Conservation (phyloP, 2,329 filamentous ascomycete genomes). For the Plectosphaerella cucumerina region DNA sequence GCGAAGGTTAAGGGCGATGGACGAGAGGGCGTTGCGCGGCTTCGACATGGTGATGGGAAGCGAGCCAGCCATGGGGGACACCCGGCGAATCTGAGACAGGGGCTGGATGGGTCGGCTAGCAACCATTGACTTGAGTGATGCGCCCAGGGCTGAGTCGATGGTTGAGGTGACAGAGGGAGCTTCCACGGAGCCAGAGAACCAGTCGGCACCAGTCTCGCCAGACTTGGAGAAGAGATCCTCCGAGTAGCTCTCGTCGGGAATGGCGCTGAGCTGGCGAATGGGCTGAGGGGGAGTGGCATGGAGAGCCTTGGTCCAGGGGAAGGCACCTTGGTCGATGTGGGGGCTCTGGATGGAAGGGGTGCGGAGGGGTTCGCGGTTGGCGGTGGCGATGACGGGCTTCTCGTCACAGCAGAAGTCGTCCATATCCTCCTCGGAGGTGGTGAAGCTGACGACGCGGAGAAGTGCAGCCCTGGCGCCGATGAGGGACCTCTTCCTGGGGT, state of each 20-base stretch:
- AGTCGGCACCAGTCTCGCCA: constrained; percentile 61
- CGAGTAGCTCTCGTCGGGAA: constrained; percentile 74
- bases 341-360: constrained; percentile 94
- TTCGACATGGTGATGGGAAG: constrained; percentile 78
- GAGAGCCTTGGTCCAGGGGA: constrained; percentile 92
- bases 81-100: constrained; percentile 43
- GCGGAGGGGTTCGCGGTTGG: constrained; percentile 90
- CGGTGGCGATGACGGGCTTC: constrained; percentile 71
- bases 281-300: constrained; percentile 68
- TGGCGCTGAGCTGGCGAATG: constrained; percentile 81
- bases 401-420: constrained; percentile 92
- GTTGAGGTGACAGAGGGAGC: constrained; percentile 82
- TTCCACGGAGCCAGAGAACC: constrained; percentile 72
- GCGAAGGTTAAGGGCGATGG: constrained; percentile 75
- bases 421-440: constrained; percentile 82
- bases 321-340: constrained; percentile 73
- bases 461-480: constrained; percentile 74
- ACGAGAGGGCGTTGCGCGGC: constrained; percentile 61
- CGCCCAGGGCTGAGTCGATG: constrained; percentile 74
- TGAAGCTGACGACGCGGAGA: constrained; percentile 80
- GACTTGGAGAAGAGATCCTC: constrained; percentile 85
- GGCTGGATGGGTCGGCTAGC: constrained; percentile 42
- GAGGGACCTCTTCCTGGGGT: constrained; percentile 84
- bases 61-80: constrained; percentile 61
- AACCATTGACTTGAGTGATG: constrained; percentile 73